phyloP scores from a whole-genome alignment of 805 yeast genomes.

The Saccharomyces jurei region DNA sequence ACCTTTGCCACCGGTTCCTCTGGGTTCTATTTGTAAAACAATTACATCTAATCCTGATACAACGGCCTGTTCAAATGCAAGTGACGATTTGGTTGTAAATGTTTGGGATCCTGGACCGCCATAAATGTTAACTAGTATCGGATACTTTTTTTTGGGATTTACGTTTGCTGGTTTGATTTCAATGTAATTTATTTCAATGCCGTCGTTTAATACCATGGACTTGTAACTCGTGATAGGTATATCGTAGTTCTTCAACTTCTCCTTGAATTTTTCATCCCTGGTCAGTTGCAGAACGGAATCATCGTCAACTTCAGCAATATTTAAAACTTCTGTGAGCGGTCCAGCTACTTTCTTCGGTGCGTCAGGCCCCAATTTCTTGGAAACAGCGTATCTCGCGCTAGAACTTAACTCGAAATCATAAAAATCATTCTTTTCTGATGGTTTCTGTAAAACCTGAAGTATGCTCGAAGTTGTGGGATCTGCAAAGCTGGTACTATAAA shows the following conservation, averaged over 20 bases:
- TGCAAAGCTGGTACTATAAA: slow-evolving; percentile 42
- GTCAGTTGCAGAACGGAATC: slow-evolving; percentile 11
- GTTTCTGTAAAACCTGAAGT: slow-evolving; percentile 14
- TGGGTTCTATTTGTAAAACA: slow-evolving; percentile 63
- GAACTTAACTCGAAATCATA: slow-evolving; percentile 48
- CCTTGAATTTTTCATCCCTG: slow-evolving; percentile 7
- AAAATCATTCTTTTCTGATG: slow-evolving; percentile 15
- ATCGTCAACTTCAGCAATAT: not conserved
- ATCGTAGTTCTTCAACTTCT: slow-evolving; percentile 31
- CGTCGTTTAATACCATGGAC: slow-evolving; percentile 34
- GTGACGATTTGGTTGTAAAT: slow-evolving; percentile 37
- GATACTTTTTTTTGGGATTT: slow-evolving; percentile 42
- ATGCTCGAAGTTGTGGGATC: slow-evolving; percentile 5
- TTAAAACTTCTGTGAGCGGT: slow-evolving; percentile 8
- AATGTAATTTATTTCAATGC: slow-evolving; percentile 40
- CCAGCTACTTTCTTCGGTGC: slow-evolving; percentile 25
- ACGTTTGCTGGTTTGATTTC: slow-evolving; percentile 58
- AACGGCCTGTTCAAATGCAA: slow-evolving; percentile 53
- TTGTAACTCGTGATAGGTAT: slow-evolving; percentile 41
- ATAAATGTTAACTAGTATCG: slow-evolving; percentile 59
- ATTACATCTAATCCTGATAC: slow-evolving; percentile 51
- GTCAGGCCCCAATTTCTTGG: slow-evolving; percentile 22
- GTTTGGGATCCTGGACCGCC: slow-evolving; percentile 79
- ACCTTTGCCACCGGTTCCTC: slow-evolving; percentile 77
- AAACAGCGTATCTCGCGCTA: slow-evolving; percentile 41